Conservation (phyloP, 371 early-diverging fungal genomes). For the Mortierella polycephala region DNA sequence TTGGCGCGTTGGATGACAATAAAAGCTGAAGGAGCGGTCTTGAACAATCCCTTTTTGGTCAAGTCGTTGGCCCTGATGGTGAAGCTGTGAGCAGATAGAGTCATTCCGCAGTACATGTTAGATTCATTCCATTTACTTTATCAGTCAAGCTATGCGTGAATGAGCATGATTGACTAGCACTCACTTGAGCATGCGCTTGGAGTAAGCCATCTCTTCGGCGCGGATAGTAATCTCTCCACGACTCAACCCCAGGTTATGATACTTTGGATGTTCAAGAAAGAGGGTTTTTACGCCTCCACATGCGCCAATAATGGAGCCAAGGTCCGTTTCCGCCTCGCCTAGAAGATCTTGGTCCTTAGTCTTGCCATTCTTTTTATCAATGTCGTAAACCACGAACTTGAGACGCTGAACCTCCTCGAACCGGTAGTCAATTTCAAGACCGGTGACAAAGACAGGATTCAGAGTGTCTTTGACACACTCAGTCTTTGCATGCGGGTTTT, state of each 20-base stretch:
- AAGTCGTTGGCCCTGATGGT: slow-evolving; percentile 38
- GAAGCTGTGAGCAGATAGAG: slow-evolving; percentile 20
- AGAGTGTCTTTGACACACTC: slow-evolving; percentile 44
- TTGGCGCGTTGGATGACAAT: slow-evolving; percentile 42
- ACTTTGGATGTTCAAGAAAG: slow-evolving; percentile 17
- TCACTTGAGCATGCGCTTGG: slow-evolving; percentile 35
- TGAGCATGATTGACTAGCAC: not conserved
- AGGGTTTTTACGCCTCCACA: slow-evolving; percentile 11
- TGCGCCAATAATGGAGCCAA: slow-evolving; percentile 31
- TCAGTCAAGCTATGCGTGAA: too few relatives aligned
- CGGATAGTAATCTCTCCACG: slow-evolving; percentile 25
- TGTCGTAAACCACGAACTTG: slow-evolving; percentile 37
- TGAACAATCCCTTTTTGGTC: slow-evolving; percentile 43
- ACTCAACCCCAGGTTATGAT: not conserved
- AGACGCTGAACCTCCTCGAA: slow-evolving; percentile 31
- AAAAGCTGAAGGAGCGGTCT: slow-evolving; percentile 38
- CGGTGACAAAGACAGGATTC: slow-evolving; percentile 33
- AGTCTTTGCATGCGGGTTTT: slow-evolving; percentile 22
- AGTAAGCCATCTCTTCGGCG: slow-evolving; percentile 22
- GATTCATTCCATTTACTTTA: too few relatives aligned
- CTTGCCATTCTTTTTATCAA: slow-evolving; percentile 28
- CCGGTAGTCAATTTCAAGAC: slow-evolving; percentile 27
- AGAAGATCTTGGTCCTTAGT: slow-evolving; percentile 28
- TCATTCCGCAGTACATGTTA: too few relatives aligned
- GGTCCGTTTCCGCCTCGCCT: slow-evolving; percentile 26